These are phyloP conservation scores for Lentinula boryana DNA, from an alignment of 768 basidiomycete genomes.

Conservation along the genomic window DNA sequence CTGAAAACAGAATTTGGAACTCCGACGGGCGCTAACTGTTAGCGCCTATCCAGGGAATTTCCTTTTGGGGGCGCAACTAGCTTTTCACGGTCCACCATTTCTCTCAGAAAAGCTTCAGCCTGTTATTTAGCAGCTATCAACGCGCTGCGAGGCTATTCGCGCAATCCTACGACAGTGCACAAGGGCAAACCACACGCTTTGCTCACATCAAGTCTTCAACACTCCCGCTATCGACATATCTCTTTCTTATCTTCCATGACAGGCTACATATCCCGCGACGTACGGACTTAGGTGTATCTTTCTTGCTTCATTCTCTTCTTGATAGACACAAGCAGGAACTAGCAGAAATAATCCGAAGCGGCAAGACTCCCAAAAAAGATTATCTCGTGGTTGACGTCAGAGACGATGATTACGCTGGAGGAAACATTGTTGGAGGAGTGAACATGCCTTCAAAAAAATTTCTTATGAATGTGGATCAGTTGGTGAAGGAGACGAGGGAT, in stretches of 20 bases:
- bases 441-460: slow-evolving; percentile 63
- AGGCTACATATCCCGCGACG: slow-evolving; percentile 35
- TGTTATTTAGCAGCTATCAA: neutral
- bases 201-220: neutral
- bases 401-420: slow-evolving; percentile 76
- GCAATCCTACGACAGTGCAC: neutral
- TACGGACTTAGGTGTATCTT: slow-evolving; percentile 15
- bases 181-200: neutral
- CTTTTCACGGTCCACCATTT: neutral
- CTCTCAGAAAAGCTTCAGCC: neutral
- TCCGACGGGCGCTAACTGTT: too few relatives aligned
- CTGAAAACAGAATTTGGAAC: too few relatives aligned
- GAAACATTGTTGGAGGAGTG: slow-evolving; percentile 64
- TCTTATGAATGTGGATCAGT: slow-evolving; percentile 44
- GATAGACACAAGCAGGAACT: slow-evolving; percentile 46
- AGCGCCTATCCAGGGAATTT: too few relatives aligned
- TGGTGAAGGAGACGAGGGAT: slow-evolving; percentile 56
- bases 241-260: slow-evolving; percentile 15
- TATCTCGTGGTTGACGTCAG: slow-evolving; percentile 80
- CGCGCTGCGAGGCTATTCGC: neutral
- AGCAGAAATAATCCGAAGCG: slow-evolving; percentile 61
- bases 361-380: slow-evolving; percentile 52
- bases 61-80: neutral
- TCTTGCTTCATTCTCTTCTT: slow-evolving; percentile 2
- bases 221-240: neutral